Conservation (phyloP, 2,329 filamentous ascomycete species). For the Simplicillium aogashimaense region DNA sequence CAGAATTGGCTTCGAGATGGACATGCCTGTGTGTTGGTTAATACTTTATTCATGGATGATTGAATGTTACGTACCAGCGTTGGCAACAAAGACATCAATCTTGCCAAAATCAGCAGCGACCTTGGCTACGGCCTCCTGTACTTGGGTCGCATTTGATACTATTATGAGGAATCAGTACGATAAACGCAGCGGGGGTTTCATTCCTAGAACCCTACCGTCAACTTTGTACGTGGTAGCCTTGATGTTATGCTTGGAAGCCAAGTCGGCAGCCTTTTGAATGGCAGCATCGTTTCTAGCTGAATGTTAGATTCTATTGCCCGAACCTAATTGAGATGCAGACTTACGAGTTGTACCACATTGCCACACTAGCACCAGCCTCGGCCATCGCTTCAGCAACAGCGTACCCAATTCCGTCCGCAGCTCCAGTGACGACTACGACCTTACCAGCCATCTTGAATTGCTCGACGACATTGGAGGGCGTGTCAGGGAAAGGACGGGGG, state of each 20-base stretch:
- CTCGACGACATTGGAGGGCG: constrained; percentile 30
- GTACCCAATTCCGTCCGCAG: constrained; percentile 40
- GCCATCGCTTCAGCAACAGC: constrained; percentile 54
- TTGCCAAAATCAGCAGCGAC: constrained; percentile 28
- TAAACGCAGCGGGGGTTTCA: too few species aligned
- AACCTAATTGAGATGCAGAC: constrained; percentile 4
- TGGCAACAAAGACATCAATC: constrained; percentile 32
- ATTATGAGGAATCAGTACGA: background rate
- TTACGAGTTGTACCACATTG: constrained; percentile 20
- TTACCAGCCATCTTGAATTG: constrained; percentile 31
- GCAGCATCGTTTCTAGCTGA: constrained; percentile 21
- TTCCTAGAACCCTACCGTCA: constrained; percentile 25
- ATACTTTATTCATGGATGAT: background rate
- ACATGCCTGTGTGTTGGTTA: constrained; percentile 23
- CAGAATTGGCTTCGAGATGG: constrained; percentile 43
- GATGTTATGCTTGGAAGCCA: constrained; percentile 22
- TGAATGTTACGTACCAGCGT: constrained; percentile 21
- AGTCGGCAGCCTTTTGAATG: constrained; percentile 20
- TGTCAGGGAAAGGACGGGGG: constrained; percentile 21
- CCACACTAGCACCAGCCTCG: constrained; percentile 63
- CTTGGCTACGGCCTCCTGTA: constrained; percentile 19
- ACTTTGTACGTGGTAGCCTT: constrained; percentile 32
- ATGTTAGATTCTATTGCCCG: too few species aligned
- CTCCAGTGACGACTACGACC: constrained; percentile 32
- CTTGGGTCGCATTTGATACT: constrained; percentile 30